phyloP scores from a whole-genome alignment of 495 filamentous ascomycete genomes.

The Annulohypoxylon bovei region DNA sequence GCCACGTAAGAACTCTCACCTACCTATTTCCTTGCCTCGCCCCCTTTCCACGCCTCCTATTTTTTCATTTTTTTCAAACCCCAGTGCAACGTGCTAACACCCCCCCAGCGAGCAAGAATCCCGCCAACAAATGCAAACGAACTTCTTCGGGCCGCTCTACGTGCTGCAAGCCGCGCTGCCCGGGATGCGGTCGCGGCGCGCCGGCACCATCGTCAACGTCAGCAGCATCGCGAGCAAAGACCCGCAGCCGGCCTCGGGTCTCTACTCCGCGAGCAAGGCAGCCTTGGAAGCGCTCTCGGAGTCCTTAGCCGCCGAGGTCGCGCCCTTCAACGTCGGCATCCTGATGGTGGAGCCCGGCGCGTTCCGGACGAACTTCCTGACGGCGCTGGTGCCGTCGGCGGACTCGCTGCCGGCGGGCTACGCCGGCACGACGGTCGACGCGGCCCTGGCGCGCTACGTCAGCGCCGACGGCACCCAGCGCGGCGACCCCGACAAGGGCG shows the following conservation, averaged over 20 bases:
- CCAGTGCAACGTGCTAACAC: not conserved
- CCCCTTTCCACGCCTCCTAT: too few relatives aligned
- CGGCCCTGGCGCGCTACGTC: conserved; percentile 14
- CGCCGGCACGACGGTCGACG: conserved; percentile 27
- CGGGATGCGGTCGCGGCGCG: conserved; percentile 56
- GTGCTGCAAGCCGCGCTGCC: conserved; percentile 58
- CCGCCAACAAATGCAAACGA: conserved; percentile 57
- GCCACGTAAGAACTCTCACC: conserved; percentile 31
- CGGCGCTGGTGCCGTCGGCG: conserved; percentile 19
- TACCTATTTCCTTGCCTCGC: not conserved
- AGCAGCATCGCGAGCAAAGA: conserved; percentile 55
- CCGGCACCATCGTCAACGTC: conserved; percentile 60
- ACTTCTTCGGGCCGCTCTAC: conserved; percentile 61
- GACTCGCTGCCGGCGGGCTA: conserved; percentile 37
- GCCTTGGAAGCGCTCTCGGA: conserved; percentile 52
- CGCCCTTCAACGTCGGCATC: conserved; percentile 50
- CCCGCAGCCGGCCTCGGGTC: conserved; percentile 48
- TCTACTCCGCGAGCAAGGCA: conserved; percentile 58
- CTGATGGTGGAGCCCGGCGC: conserved; percentile 56
- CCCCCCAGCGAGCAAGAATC: conserved; percentile 49
- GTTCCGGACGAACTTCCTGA: conserved; percentile 48
- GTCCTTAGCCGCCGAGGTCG: conserved; percentile 52
- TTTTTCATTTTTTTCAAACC: too few relatives aligned
- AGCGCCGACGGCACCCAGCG: conserved; percentile 44
- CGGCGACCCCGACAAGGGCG: conserved; percentile 56